phyloP scores from a whole-genome alignment of 768 basidiomycete species.

The Leccinum olivaceopallidum region DNA sequence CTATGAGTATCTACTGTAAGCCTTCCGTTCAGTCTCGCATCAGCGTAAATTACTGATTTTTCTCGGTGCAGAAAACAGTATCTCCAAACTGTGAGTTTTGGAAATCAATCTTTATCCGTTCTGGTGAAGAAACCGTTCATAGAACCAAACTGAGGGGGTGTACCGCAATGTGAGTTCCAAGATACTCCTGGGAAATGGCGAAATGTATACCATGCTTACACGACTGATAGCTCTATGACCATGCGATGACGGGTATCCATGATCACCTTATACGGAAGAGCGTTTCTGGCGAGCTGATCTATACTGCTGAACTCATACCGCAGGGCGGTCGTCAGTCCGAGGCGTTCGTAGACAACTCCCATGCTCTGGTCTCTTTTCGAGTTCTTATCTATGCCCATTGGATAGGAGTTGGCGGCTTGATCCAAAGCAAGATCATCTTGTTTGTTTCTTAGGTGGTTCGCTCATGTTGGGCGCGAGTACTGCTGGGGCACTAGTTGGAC shows the following conservation, averaged over 20 bases:
- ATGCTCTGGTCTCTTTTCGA: neutral
- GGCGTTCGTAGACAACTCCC: slow-evolving; percentile 32
- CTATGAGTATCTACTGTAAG: slow-evolving; percentile 87
- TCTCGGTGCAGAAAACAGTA: slow-evolving; percentile 29
- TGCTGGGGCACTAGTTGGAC: slow-evolving; percentile 51
- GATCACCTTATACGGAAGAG: slow-evolving; percentile 51
- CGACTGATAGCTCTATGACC: slow-evolving; percentile 77
- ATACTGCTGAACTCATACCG: slow-evolving; percentile 82
- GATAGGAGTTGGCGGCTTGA: slow-evolving; percentile 68
- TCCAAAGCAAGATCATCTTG: slow-evolving; percentile 94
- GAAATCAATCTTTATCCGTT: neutral
- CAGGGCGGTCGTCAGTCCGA: slow-evolving; percentile 37
- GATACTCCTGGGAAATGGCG: neutral
- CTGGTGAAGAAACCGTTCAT: slow-evolving; percentile 8
- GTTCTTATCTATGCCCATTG: slow-evolving; percentile 8
- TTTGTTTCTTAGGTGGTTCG: slow-evolving; percentile 92
- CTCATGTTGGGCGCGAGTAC: slow-evolving; percentile 87
- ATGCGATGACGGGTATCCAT: slow-evolving; percentile 82
- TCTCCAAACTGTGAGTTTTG: slow-evolving; percentile 31
- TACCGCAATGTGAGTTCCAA: slow-evolving; percentile 65
- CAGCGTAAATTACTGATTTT: slow-evolving; percentile 4
- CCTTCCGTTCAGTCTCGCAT: slow-evolving; percentile 2
- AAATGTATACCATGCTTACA: slow-evolving; percentile 4
- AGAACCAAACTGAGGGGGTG: slow-evolving; percentile 73
- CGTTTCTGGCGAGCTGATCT: slow-evolving; percentile 56